phyloP scores from a whole-genome alignment of 106 monocot species.

The Dioscorea dumetorum region DNA sequence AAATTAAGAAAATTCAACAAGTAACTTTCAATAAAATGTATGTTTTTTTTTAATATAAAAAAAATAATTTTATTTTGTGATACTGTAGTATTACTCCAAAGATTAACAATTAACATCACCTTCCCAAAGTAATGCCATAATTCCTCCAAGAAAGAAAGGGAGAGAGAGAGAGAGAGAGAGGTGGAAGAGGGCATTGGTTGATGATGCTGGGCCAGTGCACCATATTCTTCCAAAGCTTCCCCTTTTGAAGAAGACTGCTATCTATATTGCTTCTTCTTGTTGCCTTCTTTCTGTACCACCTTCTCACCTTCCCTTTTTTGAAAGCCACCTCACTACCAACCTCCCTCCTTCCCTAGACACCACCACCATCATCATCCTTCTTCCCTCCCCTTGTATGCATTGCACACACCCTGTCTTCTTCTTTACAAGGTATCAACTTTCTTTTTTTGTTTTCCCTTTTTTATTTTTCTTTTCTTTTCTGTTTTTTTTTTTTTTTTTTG shows the following conservation, averaged over 20 bases:
- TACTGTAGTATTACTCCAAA: not conserved
- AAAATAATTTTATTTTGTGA: not conserved
- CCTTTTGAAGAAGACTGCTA: not conserved
- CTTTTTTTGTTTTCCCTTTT: not conserved
- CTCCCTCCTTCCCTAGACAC: not conserved
- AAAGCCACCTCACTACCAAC: not conserved
- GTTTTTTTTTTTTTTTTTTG: not conserved
- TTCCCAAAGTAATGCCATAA: not conserved
- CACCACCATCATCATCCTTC: not conserved
- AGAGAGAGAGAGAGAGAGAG: not conserved
- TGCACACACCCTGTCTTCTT: not conserved
- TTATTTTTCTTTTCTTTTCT: not conserved
- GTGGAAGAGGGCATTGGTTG: not conserved
- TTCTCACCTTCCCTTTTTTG: not conserved
- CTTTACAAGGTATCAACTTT: not conserved
- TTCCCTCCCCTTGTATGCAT: not conserved
- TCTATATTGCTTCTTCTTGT: conserved; percentile 4
- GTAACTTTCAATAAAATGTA: no score
- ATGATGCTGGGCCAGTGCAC: not conserved
- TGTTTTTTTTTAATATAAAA: no score
- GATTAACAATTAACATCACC: not conserved
- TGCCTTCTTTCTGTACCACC: not conserved
- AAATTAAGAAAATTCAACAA: no score
- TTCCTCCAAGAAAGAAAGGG: not conserved
- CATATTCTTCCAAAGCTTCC: not conserved